Conservation (phyloP, 768 basidiomycete genomes). For the Cystofilobasidium ferigula region DNA sequence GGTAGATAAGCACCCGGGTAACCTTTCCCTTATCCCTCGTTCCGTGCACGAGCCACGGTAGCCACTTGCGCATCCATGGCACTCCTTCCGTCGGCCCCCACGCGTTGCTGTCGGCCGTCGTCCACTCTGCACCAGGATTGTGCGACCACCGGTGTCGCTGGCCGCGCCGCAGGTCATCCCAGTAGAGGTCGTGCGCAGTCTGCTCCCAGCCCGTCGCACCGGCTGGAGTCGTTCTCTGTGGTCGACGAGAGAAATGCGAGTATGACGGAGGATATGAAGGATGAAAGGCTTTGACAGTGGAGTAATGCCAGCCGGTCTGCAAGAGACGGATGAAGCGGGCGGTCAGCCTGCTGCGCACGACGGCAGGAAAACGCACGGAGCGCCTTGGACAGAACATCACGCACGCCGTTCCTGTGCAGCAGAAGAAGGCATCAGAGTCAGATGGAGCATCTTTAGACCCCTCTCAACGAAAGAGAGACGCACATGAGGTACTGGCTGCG, state of each 20-base stretch:
- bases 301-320: constrained; percentile 5
- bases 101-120: not conserved
- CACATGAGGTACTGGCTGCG: constrained; percentile 16
- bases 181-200: not conserved
- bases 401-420: too few species aligned
- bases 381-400: too few species aligned
- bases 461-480: constrained; percentile 2
- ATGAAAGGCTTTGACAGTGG: not conserved
- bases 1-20: not conserved
- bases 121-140: not conserved
- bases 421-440: too few species aligned
- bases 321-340: too few species aligned
- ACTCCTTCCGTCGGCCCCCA: not conserved
- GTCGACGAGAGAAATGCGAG: not conserved
- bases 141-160: not conserved
- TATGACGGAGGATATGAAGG: not conserved
- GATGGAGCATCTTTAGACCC: too few species aligned
- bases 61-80: not conserved
- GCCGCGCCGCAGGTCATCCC: not conserved
- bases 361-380: too few species aligned
- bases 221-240: not conserved
- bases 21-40: not conserved
- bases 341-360: too few species aligned
- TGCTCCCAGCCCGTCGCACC: not conserved
- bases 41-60: not conserved